Conservation (phyloP, 176 grass and related monocot species). For the Dactylis glomerata region DNA sequence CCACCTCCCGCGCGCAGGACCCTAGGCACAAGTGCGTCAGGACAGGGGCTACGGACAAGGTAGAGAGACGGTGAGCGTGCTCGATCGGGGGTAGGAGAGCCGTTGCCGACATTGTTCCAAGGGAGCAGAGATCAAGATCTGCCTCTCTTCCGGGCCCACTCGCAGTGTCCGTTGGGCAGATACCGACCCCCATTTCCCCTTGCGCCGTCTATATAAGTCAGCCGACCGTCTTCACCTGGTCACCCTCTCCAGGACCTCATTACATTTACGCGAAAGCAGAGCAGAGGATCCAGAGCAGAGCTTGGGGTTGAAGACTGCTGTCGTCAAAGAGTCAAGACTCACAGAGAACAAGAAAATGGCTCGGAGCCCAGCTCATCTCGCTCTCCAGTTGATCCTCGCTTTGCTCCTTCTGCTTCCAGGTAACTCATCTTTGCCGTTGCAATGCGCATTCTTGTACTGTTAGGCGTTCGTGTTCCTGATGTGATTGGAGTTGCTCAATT, state of each 20-base stretch:
- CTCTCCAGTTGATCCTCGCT: slow-evolving; percentile 31
- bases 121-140: background rate
- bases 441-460: background rate
- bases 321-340: too few species aligned
- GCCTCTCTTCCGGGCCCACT: background rate
- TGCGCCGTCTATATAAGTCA: slow-evolving; percentile 19
- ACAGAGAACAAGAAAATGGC: slow-evolving; percentile 7
- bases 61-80: background rate
- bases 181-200: background rate
- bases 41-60: slow-evolving; percentile 16
- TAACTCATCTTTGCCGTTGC: background rate
- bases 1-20: background rate
- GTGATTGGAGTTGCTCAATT: background rate
- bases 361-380: slow-evolving; percentile 16
- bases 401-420: slow-evolving; percentile 43
- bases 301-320: background rate
- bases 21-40: background rate
- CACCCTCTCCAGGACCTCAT: background rate
- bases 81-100: background rate
- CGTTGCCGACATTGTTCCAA: background rate
- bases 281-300: background rate
- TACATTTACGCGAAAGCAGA: background rate
- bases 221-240: background rate
- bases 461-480: background rate
- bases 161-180: background rate